A percentile compares a stretch with the other conserved stretches of the same genome.
Conservation (phyloP, 225 moss, liverwort and hornwort genomes). For the Physcomitrium patens region DNA sequence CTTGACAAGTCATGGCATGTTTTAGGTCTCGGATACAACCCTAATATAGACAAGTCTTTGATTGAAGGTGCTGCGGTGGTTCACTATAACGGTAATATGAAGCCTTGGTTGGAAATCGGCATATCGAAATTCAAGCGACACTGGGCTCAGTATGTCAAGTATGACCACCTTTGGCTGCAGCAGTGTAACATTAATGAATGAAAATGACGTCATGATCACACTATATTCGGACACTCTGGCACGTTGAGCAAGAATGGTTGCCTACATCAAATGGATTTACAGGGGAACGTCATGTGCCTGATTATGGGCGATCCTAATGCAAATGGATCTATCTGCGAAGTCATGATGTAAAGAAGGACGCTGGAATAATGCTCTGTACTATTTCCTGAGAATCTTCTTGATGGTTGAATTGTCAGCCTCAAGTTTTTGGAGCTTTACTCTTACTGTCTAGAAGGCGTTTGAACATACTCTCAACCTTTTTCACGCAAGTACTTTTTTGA, state of each 20-base stretch:
- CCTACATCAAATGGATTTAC: not conserved
- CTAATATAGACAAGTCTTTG: constrained; percentile 59
- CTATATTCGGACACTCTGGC: not conserved
- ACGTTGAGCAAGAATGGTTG: not conserved
- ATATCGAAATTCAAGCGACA: constrained; percentile 84
- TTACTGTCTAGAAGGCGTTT: not conserved
- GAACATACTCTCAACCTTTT: not conserved
- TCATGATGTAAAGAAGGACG: not conserved
- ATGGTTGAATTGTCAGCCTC: not conserved
- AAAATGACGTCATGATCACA: not conserved
- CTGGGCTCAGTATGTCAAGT: constrained; percentile 83
- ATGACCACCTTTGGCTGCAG: constrained; percentile 58
- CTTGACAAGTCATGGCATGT: constrained; percentile 89
- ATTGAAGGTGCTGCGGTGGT: constrained; percentile 78
- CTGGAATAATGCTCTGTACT: not conserved
- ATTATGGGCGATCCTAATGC: not conserved
- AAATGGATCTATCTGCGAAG: not conserved
- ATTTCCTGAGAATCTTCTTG: not conserved
- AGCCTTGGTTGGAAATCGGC: constrained; percentile 87
- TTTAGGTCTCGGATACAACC: constrained; percentile 81
- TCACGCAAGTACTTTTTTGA: not conserved
- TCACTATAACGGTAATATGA: constrained; percentile 91
- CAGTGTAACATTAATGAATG: constrained; percentile 44
- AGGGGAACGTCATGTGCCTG: not conserved
- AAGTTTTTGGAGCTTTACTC: constrained; percentile 4